Evolutionary conservation across 768 basidiomycete species (phyloP), one percentile per base, ranked within the genome.

Genomic region (Leucosporidium scottii): DNA sequence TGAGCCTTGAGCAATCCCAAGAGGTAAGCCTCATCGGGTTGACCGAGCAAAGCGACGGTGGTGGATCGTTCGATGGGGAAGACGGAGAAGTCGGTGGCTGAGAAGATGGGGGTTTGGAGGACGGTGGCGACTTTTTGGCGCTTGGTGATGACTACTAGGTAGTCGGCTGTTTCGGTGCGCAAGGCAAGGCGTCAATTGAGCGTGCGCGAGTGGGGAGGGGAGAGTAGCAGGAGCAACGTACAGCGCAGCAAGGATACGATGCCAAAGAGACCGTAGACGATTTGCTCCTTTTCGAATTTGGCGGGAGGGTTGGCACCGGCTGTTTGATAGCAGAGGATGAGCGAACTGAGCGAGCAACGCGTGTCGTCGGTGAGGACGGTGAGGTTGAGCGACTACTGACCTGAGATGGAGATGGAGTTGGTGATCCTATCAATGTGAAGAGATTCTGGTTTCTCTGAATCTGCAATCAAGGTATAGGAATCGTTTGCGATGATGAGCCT

Each of bases 121-220:
- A 98, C 81, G 65, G 87, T 84, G 20, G 88, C 89, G 71, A 84
- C 85, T 44, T 86, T 84, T 72, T 87, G 86, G 56, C 93, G 85
- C 31, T 86, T 87, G 53, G 91, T 96, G 69, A 97, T 82, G 50
- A 96, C 82, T 70, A 99, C 84, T 59, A 98, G 79, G 80, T 94
- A 97, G 79, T 98, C 96, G 76, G 93, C 94, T 98, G 66, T 12
- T n/a, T n/a, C n/a, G n/a, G n/a, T n/a, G n/a, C n/a, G n/a, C n/a
- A n/a, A n/a, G n/a, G n/a, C n/a, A 8, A 12, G 51, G 51, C n/a
- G 27, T 15, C 0, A 59, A 49, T n/a, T 17, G 30, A 27, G 39
- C n/a, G 51, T 53, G 51, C 12, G 51, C 9, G 23, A 27, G 51
- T n/a, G 51, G 51, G 10, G 51, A 27, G 39, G 39, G 47, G 5